Evolutionary conservation across 345 rosid species (phyloP).

Genomic region (Clausena lansium): DNA sequence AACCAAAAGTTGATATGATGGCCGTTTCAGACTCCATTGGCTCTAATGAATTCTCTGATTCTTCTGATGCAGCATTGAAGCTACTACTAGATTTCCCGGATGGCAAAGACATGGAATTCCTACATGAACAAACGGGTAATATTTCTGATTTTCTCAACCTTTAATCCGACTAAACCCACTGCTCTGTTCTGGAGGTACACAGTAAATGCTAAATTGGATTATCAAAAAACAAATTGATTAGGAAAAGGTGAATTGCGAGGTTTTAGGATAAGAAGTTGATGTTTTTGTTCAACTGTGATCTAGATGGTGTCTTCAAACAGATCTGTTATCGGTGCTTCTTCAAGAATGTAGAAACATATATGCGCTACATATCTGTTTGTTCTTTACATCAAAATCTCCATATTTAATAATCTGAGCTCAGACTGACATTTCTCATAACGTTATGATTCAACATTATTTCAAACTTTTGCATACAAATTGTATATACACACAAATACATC

Average conservation of each 20-base stretch:
- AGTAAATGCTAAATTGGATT: background rate
- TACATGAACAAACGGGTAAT: conserved; percentile 11
- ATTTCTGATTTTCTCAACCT: conserved; percentile 20
- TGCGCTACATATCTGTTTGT: background rate
- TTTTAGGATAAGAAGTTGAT: background rate
- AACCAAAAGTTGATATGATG: conserved; percentile 11
- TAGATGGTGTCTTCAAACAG: background rate
- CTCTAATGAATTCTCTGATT: conserved; percentile 28
- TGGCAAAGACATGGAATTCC: conserved; percentile 24
- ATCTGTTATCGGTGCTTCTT: background rate
- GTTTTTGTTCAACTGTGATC: background rate
- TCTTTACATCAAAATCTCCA: background rate
- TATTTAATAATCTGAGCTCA: background rate
- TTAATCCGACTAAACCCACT: conserved; percentile 13
- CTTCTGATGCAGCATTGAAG: conserved; percentile 29
- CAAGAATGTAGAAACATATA: background rate
- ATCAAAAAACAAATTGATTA: background rate
- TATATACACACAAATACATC: conserved; percentile 22
- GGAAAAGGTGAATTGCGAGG: background rate
- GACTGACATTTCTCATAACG: background rate
- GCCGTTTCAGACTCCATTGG: conserved; percentile 24
- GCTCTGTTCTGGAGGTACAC: background rate
- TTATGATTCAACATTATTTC: background rate
- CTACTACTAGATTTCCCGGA: conserved; percentile 25
- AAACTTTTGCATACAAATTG: conserved; percentile 24